Evolutionary conservation across 2,329 filamentous ascomycete genomes (phyloP), one percentile per base, ranked within the genome.

Genomic region (Chrysoporthe austroafricana): DNA sequence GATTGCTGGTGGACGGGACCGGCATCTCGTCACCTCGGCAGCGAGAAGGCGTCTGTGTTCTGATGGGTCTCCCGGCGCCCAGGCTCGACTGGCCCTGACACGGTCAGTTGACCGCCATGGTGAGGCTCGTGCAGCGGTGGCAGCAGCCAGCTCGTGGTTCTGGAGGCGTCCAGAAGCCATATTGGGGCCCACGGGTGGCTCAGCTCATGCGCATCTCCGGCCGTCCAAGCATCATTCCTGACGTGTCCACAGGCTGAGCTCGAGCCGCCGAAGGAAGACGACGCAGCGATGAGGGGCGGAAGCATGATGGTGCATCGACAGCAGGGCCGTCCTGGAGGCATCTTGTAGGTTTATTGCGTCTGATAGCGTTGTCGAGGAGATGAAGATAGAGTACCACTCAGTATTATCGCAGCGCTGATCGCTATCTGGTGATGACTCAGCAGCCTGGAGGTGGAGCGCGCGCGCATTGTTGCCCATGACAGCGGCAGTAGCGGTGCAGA

Each of bases 401-500:
- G 26, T 26, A 26, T 26, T 26, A 26, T 26, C 26, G n/a, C 3
- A 54, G n/a, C 4, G 50, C 21, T 54, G 50, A 21, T 26, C 14
- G 16, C 50, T n/a, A 4, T 13, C 32, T 21, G 13, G 9, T 32
- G 50, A 57, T 57, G 54, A 57, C 54, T 57, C 54, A 57, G 39
- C 36, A 60, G n/a, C 5, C 11, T 32, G 13, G 26, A 3, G 18
- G 32, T 58, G 26, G 26, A 26, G 26, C 26, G 26, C 26, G 26
- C 26, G 26, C 26, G 39, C n/a, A 9, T 44, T 42, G 57, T 60
- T 60, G 36, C 59, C 44, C 42, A 34, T 61, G 42, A 46, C 59
- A 61, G 43, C 59, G 26, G 59, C 59, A 32, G 59, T n/a, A 61
- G 43, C 42, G 43, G 13, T n/a, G 42, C 39, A 44, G 34, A 34